Percentiles rank a stretch among this genome's conserved stretches.
Evolutionary conservation across 768 basidiomycete genomes (phyloP).

Genomic region (button mushroom (Agaricus bisporus)): DNA sequence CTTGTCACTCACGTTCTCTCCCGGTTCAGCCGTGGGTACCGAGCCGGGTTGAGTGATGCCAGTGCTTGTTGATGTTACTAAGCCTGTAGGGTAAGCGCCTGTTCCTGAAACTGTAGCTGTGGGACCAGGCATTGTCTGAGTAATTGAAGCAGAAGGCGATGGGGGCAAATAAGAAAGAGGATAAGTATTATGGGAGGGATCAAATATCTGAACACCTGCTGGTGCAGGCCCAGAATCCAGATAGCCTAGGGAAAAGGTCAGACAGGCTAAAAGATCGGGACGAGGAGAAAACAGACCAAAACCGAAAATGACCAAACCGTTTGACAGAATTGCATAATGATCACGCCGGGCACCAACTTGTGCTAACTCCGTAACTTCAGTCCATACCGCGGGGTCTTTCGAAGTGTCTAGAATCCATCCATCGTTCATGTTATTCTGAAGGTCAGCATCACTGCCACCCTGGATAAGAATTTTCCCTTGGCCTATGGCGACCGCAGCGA

Average conservation of each 20-base stretch:
- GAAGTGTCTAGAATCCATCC: constrained; percentile 68
- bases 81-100: neutral
- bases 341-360: constrained; percentile 63
- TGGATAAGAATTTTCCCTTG: constrained; percentile 63
- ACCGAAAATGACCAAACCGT: constrained; percentile 64
- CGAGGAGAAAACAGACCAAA: constrained; percentile 49
- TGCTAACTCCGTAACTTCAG: constrained; percentile 38
- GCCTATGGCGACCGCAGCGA: constrained; percentile 45
- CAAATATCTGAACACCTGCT: constrained; percentile 49
- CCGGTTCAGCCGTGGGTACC: constrained; percentile 13
- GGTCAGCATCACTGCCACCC: constrained; percentile 61
- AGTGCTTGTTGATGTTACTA: neutral
- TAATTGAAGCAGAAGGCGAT: constrained; percentile 17
- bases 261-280: neutral
- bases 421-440: constrained; percentile 50
- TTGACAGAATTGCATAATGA: constrained; percentile 63
- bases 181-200: constrained; percentile 35
- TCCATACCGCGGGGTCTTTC: constrained; percentile 57
- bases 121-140: neutral
- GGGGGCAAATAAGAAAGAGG: constrained; percentile 36
- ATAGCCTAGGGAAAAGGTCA: constrained; percentile 34
- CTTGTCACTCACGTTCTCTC: constrained; percentile 12
- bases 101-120: neutral
- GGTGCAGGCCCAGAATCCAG: constrained; percentile 44
- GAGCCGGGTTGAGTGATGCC: constrained; percentile 15